These are phyloP conservation scores for Xylaria grammica DNA, from an alignment of 495 filamentous ascomycete genomes.

Conservation along the genomic window DNA sequence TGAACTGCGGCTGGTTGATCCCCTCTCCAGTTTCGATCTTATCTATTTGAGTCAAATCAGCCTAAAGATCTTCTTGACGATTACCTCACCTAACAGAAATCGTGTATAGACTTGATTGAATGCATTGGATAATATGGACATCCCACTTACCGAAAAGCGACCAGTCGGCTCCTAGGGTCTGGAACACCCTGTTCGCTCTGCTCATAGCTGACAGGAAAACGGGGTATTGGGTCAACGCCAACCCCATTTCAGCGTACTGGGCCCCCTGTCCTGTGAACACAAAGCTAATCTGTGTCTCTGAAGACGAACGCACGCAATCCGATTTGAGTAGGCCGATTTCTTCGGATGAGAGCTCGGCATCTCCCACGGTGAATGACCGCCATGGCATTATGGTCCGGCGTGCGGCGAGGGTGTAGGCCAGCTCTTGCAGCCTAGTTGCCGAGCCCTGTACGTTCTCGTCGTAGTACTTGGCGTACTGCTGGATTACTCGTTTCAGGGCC, in stretches of 20 bases:
- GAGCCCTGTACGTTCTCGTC: not conserved
- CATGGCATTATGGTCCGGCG: conserved; percentile 34
- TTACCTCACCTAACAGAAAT: too few relatives aligned
- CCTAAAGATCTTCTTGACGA: too few relatives aligned
- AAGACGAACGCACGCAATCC: not conserved
- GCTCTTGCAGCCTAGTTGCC: conserved; percentile 16
- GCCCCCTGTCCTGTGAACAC: conserved; percentile 48
- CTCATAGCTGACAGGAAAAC: conserved; percentile 24
- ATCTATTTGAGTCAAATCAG: too few relatives aligned
- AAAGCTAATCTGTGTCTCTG: conserved; percentile 27
- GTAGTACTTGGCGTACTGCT: not conserved
- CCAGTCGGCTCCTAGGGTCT: conserved; percentile 37
- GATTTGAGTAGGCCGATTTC: not conserved
- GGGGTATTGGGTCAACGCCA: conserved; percentile 40
- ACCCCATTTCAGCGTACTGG: conserved; percentile 56
- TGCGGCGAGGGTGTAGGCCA: conserved; percentile 36
- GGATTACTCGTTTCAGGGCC: conserved; percentile 22
- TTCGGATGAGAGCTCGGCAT: not conserved
- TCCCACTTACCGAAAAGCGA: conserved; percentile 32
- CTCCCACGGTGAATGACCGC: not conserved
- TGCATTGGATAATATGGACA: conserved; percentile 14
- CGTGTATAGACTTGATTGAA: not conserved
- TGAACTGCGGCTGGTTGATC: conserved; percentile 42
- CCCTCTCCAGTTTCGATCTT: conserved; percentile 27
- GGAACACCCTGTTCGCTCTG: conserved; percentile 25